Evolutionary conservation across 1,139 yeast genomes (phyloP), one percentile per base, ranked within the genome.

Genomic region (Yamadazyma oceani): DNA sequence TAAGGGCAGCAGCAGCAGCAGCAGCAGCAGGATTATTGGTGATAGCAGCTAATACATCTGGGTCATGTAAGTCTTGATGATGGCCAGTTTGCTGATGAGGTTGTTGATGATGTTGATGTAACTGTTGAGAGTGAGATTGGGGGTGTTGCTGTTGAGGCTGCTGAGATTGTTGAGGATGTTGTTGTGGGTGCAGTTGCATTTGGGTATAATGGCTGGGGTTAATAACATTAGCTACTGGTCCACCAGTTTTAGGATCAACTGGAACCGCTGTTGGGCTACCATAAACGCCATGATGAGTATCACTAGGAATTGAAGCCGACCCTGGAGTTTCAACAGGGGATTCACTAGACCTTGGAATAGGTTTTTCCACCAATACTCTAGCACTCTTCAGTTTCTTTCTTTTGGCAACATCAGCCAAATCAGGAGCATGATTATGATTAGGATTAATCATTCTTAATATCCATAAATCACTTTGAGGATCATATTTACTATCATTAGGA

Each of bases 401-500:
- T 38, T 58, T 59, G 41, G 53, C 55, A n/a, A 54, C 46, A 38
- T 50, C 50, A 31, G 57, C 54, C 21, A 75, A 74, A 53, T 71
- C 76, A 12, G 75, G 69, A 2, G 75, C 59, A 48, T 71, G 77
- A 50, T 69, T 70, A 53, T 71, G 76, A 32, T 61, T 61, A 11
- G 75, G 75, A 50, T 68, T 70, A 39, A 71, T 71, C 77, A 71
- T 71, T 43, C 76, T 54, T 50, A 71, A 69, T 34, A 71, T 69
- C 77, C 77, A 71, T 64, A 68, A 65, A 47, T 70, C 76, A 26
- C 46, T 48, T 8, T 32, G 30, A 22, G 46, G 46, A 23, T 46
- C 50, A 17, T 32, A 36, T 14, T 48, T 47, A 16, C 30, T 27
- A 19, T 29, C 32, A 19, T 29, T 29, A 17, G 24, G 24, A 19